Conservation (phyloP, 495 filamentous ascomycete genomes). For the Penicillium fimorum region DNA sequence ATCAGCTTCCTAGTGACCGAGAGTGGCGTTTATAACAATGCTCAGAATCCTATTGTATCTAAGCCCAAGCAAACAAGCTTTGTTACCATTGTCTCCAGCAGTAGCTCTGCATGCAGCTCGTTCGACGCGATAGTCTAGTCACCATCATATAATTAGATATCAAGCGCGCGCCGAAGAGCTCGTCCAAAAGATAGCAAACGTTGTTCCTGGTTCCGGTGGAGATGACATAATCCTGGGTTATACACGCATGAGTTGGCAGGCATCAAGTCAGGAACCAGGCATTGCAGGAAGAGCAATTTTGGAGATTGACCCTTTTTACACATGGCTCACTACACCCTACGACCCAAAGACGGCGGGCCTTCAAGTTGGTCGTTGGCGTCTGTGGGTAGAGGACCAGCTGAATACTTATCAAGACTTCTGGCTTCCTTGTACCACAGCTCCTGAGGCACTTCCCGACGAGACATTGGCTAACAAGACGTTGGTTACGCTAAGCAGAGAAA, state of each 20-base stretch:
- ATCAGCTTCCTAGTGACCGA: background rate
- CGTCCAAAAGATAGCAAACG: background rate
- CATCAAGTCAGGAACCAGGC: constrained; percentile 1
- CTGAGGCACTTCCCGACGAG: background rate
- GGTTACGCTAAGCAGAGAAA: background rate
- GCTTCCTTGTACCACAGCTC: background rate
- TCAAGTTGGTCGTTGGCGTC: constrained; percentile 6
- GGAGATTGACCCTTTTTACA: background rate
- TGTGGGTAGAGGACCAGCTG: constrained; percentile 8
- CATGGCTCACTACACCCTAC: background rate
- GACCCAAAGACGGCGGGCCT: background rate
- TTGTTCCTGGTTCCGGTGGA: constrained; percentile 1
- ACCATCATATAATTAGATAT: background rate
- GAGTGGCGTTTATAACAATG: background rate
- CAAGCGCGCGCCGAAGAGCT: background rate
- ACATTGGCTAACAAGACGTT: background rate
- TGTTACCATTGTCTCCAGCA: background rate
- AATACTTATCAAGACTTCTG: constrained; percentile 6
- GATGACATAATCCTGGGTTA: background rate
- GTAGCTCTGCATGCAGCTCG: background rate
- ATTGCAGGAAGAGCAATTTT: constrained; percentile 5
- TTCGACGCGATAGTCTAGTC: background rate
- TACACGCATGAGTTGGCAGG: background rate
- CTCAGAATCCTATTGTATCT: background rate
- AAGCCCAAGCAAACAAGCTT: background rate